Base-by-base conservation (phyloP, 371 early-diverging fungal genomes). In the Lichtheimia ornata region DNA sequence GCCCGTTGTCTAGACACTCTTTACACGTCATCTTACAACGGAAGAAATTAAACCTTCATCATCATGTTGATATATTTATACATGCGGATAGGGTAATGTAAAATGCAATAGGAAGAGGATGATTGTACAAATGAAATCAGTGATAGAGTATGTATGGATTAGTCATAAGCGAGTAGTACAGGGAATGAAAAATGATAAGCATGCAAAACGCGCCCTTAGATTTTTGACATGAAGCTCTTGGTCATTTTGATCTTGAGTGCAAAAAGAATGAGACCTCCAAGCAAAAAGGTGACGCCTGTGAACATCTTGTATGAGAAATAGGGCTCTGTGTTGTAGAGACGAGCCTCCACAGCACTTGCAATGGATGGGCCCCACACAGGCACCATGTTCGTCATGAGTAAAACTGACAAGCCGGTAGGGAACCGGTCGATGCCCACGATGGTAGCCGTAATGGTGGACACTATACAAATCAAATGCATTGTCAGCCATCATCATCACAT, bases 351-450 rank as follows among this genome's bases (percentile, higher is more conserved):
- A 17, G 67, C 78, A 56, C 75, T 69, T 0, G 78, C 60, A 56
- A 78, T 74, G 14, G 62, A 69, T 2, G 73, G 61, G 1, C 78
- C 78, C 50, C 71, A 74, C 0, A 74, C 69, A 13, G 72, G 56
- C 2, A 74, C 22, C 15, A 64, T 52, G 24, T 74, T 78, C 17
- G 53, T 57, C 20, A 78, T 28, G 11, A 78, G 51, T 5, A 78
- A 50, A 0, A 72, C 35, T 12, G 75, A 73, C 14, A 78, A 30
- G 14, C 69, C 78, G 2, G 74, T 71, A 14, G 78, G 75, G 18
- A 74, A 71, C 43, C 52, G 54, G 12, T 74, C 75, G 63, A 69
- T 68, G n/a, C 75, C 73, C 5, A 73, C 44, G 35, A 78, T 63
- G n/a, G 53, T 54, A 0, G 59, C 64, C 15, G 78, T 59, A 41